These are phyloP conservation scores for Lentinula guzmanii DNA, from an alignment of 768 basidiomycete genomes.

Conservation along the genomic window DNA sequence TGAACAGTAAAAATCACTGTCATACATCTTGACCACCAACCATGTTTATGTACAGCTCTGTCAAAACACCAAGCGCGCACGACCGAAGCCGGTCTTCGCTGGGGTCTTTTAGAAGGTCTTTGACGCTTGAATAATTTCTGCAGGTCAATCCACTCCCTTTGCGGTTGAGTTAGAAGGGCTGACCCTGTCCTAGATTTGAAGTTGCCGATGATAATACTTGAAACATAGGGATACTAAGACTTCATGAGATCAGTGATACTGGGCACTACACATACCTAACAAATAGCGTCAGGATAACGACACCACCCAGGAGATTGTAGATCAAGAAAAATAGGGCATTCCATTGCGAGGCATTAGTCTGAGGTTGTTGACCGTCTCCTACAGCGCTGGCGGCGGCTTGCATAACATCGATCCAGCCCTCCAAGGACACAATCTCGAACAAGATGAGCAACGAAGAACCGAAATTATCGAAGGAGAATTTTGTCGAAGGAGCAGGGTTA, in stretches of 20 bases:
- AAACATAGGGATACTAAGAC: constrained; percentile 7
- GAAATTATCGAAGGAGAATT: constrained; percentile 89
- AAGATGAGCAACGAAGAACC: constrained; percentile 79
- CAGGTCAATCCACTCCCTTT: constrained; percentile 92
- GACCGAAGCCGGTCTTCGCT: constrained; percentile 41
- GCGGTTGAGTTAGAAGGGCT: constrained; percentile 79
- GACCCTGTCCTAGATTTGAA: constrained; percentile 84
- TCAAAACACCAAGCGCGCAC: constrained; percentile 87
- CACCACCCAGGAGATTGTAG: constrained; percentile 87
- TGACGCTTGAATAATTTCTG: constrained; percentile 85
- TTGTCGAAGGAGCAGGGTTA: constrained; percentile 75
- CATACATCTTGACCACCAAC: constrained; percentile 85
- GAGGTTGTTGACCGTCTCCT: constrained; percentile 62
- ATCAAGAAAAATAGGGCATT: constrained; percentile 91
- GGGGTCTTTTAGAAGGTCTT: constrained; percentile 78
- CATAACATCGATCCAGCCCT: constrained; percentile 98
- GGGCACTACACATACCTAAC: constrained; percentile 57
- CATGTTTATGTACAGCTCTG: constrained; percentile 85
- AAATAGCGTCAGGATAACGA: constrained; percentile 86
- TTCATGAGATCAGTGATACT: constrained; percentile 3
- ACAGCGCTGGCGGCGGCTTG: constrained; percentile 71
- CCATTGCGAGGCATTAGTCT: constrained; percentile 63
- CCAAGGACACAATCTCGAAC: constrained; percentile 93
- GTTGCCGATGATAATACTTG: constrained; percentile 92
- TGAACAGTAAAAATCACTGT: constrained; percentile 77